Evolutionary conservation across 2,329 filamentous ascomycete species (phyloP).

Genomic region (Penicillium hordei): DNA sequence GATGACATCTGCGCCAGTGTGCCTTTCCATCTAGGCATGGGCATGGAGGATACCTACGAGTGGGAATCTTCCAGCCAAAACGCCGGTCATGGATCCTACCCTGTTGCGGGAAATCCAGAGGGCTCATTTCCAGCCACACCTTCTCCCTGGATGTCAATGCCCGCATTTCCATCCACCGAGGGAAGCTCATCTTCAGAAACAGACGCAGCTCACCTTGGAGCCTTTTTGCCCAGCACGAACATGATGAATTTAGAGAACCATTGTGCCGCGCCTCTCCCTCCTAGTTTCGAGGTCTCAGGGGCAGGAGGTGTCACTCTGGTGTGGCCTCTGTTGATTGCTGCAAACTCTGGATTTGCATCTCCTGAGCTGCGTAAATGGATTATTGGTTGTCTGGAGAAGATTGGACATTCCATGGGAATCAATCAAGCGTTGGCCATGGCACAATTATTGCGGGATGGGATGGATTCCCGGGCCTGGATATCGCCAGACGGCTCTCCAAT

Average conservation of each 20-base stretch:
- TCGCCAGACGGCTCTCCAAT: background rate
- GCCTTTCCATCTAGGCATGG: slow-evolving; percentile 12
- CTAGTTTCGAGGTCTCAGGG: background rate
- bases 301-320: slow-evolving; percentile 9
- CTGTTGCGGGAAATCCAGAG: background rate
- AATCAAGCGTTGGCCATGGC: slow-evolving; percentile 15
- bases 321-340: slow-evolving; percentile 15
- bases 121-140: background rate
- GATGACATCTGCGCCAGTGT: slow-evolving; percentile 17
- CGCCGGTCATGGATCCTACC: background rate
- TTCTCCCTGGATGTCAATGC: background rate
- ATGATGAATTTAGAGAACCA: background rate
- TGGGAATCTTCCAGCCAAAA: background rate
- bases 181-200: background rate
- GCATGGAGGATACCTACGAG: background rate
- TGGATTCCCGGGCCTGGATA: slow-evolving; percentile 1
- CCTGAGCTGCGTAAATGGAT: slow-evolving; percentile 7
- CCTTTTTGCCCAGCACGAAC: background rate
- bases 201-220: background rate
- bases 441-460: slow-evolving; percentile 6
- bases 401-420: slow-evolving; percentile 14
- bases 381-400: slow-evolving; percentile 9
- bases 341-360: slow-evolving; percentile 3
- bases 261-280: background rate
- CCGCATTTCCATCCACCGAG: background rate